Base-by-base conservation (phyloP, 257 asterid species). In the Rubia yunnanensis region DNA sequence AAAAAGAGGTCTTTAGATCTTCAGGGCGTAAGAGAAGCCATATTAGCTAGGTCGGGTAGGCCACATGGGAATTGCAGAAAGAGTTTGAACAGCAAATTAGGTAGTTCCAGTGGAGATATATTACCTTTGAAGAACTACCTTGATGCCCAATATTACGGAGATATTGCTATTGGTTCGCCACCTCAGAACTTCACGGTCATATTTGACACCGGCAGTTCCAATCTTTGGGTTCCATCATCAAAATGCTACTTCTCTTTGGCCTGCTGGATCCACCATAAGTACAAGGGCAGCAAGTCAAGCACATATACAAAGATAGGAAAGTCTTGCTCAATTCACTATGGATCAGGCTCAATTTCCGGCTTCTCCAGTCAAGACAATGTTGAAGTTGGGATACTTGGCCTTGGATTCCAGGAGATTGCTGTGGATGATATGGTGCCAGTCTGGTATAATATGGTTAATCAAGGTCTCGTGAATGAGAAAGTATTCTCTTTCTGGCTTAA, bases 101-200 rank as follows among this genome's bases (percentile, higher is more conserved):
- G 86, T 71, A 85, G 69, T 65, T 78, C 95, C 2, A 65, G 70
- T 64, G 77, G 28, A 11, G 95, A 86, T 72, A 60, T 69, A 18
- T 79, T 90, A 38, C 81, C 90, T 64, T 73, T 94, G 74, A 85
- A 89, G 82, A 94, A 90, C 69, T 94, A 88, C 82, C 26, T 94
- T 73, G 99, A 90, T 81, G 97, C 97, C 17, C 99, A 94, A 64
- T 94, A 90, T 75, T 94, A 82, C 70, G 97, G 99, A 66, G 95
- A 83, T 80, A 94, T 94, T 71, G 72, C 81, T 58, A 81, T 94
- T 34, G 97, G 99, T 69, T 71, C 99, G 8, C 97, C 99, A 4
- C 88, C 99, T 44, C 99, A 94, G 85, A 90, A 78, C 0, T 94
- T 94, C 61, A 88, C 86, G 3, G 95, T 94, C 76, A 74, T 94